These are phyloP conservation scores for Starmerella sirachaensis DNA, from an alignment of 805 yeast species.

Conservation along the genomic window DNA sequence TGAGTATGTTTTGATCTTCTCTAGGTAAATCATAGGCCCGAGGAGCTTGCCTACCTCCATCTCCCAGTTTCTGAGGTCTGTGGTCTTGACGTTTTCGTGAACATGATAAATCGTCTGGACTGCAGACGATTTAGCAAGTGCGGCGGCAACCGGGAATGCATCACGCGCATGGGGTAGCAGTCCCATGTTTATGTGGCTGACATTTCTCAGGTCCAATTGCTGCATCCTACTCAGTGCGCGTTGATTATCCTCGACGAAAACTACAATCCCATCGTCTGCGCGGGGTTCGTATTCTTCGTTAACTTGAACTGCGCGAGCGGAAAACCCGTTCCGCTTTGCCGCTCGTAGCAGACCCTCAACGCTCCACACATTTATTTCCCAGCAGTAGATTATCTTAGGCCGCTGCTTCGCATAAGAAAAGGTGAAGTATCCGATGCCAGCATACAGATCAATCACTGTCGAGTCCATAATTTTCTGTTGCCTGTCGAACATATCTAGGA, in stretches of 20 bases:
- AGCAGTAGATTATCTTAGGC: conserved; percentile 48
- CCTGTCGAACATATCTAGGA: conserved; percentile 30
- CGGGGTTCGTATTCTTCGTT: conserved; percentile 28
- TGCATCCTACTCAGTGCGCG: conserved; percentile 34
- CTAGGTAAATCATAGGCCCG: conserved; percentile 33
- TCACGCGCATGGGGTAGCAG: conserved; percentile 58
- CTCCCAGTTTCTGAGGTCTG: conserved; percentile 31
- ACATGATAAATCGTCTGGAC: conserved; percentile 36
- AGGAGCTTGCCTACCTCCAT: conserved; percentile 20
- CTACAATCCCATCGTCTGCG: conserved; percentile 30
- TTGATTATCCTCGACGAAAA: conserved; percentile 57
- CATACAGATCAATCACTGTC: conserved; percentile 56
- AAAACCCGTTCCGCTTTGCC: conserved; percentile 35
- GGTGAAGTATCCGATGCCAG: conserved; percentile 80
- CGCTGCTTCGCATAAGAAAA: conserved; percentile 48
- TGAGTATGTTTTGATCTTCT: conserved; percentile 70
- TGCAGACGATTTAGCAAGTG: conserved; percentile 15
- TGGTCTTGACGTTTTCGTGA: conserved; percentile 57
- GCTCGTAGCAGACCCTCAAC: conserved; percentile 57
- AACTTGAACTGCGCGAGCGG: conserved; percentile 29
- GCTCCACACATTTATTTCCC: conserved; percentile 84
- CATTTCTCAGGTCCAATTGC: conserved; percentile 20
- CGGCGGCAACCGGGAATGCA: conserved; percentile 43
- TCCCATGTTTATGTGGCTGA: conserved; percentile 64
- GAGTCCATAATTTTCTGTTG: conserved; percentile 28